A percentile compares a stretch with the other conserved stretches of the same genome.
Conservation (phyloP, 73 alveolate genomes). For the Diophrys appendiculata region DNA sequence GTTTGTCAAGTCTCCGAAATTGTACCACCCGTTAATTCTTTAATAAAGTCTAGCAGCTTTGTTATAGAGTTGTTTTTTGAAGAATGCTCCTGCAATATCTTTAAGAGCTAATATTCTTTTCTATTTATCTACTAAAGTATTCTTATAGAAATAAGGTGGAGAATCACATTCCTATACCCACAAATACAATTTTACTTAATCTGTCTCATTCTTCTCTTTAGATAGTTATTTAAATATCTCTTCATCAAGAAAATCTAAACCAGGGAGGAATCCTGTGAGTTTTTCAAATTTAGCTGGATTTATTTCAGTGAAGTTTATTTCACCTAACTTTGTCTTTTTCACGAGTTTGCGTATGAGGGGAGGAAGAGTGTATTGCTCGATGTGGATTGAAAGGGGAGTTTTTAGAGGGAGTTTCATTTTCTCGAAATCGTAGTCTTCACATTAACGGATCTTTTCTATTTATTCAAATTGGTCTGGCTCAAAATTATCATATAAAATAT, state of each 20-base stretch:
- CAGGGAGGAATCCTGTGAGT: constrained; percentile 18
- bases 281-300: constrained; percentile 12
- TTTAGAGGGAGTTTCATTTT: not conserved
- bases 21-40: constrained; percentile 58
- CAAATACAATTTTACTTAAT: constrained; percentile 1
- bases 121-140: constrained; percentile 25
- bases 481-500: constrained; percentile 8
- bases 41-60: constrained; percentile 59
- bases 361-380: constrained; percentile 35
- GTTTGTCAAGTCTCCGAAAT: constrained; percentile 57
- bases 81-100: constrained; percentile 51
- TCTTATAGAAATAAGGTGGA: constrained; percentile 35
- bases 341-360: constrained; percentile 28
- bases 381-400: constrained; percentile 5
- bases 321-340: constrained; percentile 26
- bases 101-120: constrained; percentile 20
- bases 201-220: constrained; percentile 11
- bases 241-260: constrained; percentile 24
- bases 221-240: constrained; percentile 15
- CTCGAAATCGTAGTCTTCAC: not conserved
- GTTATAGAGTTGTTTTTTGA: constrained; percentile 28
- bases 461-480: not conserved
- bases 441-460: too few relatives aligned
- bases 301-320: constrained; percentile 25
- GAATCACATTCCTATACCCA: constrained; percentile 16